Percentiles rank a stretch among this genome's conserved stretches.
Conservation (phyloP, 768 basidiomycete genomes). For the Butyriboletus loyo region DNA sequence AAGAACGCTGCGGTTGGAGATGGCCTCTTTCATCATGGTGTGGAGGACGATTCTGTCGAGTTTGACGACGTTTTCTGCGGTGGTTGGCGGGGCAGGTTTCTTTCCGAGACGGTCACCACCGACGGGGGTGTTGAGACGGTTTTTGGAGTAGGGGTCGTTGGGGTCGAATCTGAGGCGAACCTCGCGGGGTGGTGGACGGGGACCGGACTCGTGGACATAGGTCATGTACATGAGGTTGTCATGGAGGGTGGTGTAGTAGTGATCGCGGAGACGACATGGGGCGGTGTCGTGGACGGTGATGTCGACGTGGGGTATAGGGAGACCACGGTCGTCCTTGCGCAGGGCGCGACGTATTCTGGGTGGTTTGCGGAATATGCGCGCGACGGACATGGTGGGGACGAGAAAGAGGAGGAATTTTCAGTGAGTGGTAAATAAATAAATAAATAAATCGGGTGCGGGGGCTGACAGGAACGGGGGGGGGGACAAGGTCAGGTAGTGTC, state of each 20-base stretch:
- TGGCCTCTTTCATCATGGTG: slow-evolving; percentile 79
- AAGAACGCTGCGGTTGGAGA: slow-evolving; percentile 66
- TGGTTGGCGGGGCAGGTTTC: slow-evolving; percentile 63
- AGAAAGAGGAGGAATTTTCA: background rate
- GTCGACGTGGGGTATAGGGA: slow-evolving; percentile 71
- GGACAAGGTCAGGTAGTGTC: background rate
- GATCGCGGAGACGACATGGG: slow-evolving; percentile 70
- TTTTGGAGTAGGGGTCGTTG: slow-evolving; percentile 76
- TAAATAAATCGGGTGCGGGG: background rate
- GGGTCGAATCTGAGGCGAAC: slow-evolving; percentile 74
- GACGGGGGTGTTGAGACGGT: slow-evolving; percentile 71
- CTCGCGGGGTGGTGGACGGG: slow-evolving; percentile 50
- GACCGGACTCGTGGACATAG: slow-evolving; percentile 71
- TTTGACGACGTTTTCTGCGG: slow-evolving; percentile 63
- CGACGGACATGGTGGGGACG: slow-evolving; percentile 9
- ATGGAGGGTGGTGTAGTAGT: slow-evolving; percentile 79
- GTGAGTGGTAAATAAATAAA: background rate
- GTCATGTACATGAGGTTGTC: slow-evolving; percentile 95
- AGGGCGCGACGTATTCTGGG: slow-evolving; percentile 46
- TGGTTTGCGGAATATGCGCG: slow-evolving; percentile 52
- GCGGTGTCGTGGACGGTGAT: slow-evolving; percentile 68
- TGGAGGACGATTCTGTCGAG: slow-evolving; percentile 87
- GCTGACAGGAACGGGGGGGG: slow-evolving; percentile 8
- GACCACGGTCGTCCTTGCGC: slow-evolving; percentile 48
- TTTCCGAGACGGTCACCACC: slow-evolving; percentile 69